Percentiles rank a stretch among this genome's conserved stretches.
phyloP scores from a whole-genome alignment of 164 flowering plant genomes.

The Nymphaea thermarum region DNA sequence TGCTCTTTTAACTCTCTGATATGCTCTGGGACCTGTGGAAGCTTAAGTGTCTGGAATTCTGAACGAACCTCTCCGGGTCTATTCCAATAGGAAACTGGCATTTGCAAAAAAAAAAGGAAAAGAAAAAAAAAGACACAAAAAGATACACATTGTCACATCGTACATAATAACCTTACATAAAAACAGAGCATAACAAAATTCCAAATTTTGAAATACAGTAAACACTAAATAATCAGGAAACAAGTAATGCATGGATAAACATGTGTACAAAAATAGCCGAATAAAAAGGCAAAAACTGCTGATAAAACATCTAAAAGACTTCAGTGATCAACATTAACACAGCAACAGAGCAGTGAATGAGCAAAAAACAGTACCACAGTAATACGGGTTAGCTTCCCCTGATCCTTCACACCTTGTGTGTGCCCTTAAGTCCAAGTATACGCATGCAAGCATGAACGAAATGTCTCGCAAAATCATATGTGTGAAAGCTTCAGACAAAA shows the following conservation, averaged over 20 bases:
- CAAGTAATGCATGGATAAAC: not conserved
- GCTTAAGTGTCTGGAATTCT: slow-evolving; percentile 43
- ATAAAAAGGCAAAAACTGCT: not conserved
- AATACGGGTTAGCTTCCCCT: slow-evolving; percentile 75
- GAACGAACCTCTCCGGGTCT: slow-evolving; percentile 78
- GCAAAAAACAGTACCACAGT: not conserved
- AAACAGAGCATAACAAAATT: too few species aligned
- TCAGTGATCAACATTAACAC: not conserved
- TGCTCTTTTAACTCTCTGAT: slow-evolving; percentile 60
- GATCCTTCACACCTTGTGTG: slow-evolving; percentile 95
- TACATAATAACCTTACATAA: not conserved
- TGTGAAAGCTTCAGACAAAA: not conserved
- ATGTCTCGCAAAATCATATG: not conserved
- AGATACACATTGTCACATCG: not conserved
- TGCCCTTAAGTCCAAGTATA: slow-evolving; percentile 40
- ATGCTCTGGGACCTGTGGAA: slow-evolving; percentile 47
- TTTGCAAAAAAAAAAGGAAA: slow-evolving; percentile 3
- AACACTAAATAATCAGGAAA: not conserved
- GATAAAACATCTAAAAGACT: not conserved
- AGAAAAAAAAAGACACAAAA: too few species aligned
- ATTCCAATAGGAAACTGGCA: slow-evolving; percentile 91
- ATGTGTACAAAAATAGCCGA: not conserved
- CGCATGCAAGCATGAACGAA: not conserved
- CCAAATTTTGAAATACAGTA: not conserved
- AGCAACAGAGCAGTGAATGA: not conserved